A percentile compares a stretch with the other conserved stretches of the same genome.
These are phyloP conservation scores for Bassia scoparia DNA, from an alignment of 148 eudicot genomes.

Conservation along the genomic window DNA sequence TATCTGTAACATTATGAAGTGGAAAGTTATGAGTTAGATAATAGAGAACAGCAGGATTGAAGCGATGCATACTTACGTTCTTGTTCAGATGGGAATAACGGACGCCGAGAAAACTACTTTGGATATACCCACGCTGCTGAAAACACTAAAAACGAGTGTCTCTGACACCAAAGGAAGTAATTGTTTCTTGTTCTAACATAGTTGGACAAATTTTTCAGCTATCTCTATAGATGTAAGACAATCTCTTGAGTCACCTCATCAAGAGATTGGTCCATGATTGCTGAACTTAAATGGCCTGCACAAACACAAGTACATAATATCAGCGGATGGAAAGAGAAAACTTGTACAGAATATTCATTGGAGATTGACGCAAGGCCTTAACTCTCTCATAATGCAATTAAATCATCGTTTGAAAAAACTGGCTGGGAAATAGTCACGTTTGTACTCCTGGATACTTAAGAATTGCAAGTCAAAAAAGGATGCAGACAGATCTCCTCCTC, in stretches of 20 bases:
- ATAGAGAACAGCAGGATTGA: background rate
- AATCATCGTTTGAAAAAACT: conserved; percentile 50
- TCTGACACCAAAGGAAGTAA: conserved; percentile 31
- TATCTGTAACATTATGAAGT: too few relatives aligned
- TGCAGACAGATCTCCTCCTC: conserved; percentile 87
- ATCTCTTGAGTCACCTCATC: conserved; percentile 53
- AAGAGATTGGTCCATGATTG: conserved; percentile 80
- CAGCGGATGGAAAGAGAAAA: conserved; percentile 15
- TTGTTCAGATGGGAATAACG: conserved; percentile 73
- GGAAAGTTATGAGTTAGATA: too few relatives aligned
- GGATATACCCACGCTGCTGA: conserved; percentile 81
- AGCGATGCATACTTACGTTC: conserved; percentile 56
- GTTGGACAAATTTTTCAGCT: conserved; percentile 45
- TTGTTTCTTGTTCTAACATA: conserved; percentile 25
- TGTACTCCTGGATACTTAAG: conserved; percentile 77
- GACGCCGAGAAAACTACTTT: conserved; percentile 76
- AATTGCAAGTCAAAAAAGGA: conserved; percentile 80
- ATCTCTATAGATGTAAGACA: conserved; percentile 57
- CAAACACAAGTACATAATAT: background rate
- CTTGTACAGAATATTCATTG: conserved; percentile 1
- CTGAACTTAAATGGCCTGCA: conserved; percentile 84
- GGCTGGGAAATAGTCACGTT: conserved; percentile 49
- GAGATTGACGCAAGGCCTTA: conserved; percentile 17
- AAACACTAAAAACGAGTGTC: conserved; percentile 54
- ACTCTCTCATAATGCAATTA: conserved; percentile 96